Evolutionary conservation across 2,329 filamentous ascomycete genomes (phyloP).

Genomic region (Graphilbum sp.): DNA sequence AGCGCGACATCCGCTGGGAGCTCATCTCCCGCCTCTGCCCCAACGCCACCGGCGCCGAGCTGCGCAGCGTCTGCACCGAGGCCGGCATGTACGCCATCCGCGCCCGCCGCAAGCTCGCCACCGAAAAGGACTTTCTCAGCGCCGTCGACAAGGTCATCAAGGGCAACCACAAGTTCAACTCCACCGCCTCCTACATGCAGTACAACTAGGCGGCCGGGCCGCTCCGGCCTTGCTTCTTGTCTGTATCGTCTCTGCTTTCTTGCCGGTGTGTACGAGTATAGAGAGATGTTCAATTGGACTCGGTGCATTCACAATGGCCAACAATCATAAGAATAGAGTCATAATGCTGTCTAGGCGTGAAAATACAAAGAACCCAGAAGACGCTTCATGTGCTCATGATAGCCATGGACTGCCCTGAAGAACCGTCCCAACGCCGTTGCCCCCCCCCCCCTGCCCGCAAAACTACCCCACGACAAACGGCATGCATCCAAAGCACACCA

Average conservation of each 20-base stretch:
- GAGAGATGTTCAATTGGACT: no score
- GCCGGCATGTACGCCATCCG: constrained; percentile 98
- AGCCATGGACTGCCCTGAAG: no score
- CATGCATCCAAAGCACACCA: constrained; percentile 49
- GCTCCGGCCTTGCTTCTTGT: no score
- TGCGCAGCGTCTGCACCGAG: constrained; percentile 93
- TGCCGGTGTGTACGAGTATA: background rate
- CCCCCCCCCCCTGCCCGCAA: no score
- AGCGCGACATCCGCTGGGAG: constrained; percentile 98
- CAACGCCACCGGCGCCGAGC: constrained; percentile 89
- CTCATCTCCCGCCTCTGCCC: constrained; percentile 93
- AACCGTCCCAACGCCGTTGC: no score
- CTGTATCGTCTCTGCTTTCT: no score
- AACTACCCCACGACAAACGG: constrained; percentile 1
- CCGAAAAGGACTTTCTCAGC: constrained; percentile 96
- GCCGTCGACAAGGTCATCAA: constrained; percentile 99
- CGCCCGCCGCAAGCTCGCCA: constrained; percentile 87
- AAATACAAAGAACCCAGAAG: no score
- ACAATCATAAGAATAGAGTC: no score
- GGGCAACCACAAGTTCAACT: constrained; percentile 98
- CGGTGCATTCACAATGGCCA: no score
- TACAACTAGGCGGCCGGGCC: constrained; percentile 76
- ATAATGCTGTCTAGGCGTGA: no score
- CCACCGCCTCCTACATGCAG: constrained; percentile 93
- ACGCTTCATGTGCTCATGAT: no score